Percentiles rank a stretch among this genome's conserved stretches.
Conservation (phyloP, 2,329 filamentous ascomycete genomes). For the Fusarium sp. region DNA sequence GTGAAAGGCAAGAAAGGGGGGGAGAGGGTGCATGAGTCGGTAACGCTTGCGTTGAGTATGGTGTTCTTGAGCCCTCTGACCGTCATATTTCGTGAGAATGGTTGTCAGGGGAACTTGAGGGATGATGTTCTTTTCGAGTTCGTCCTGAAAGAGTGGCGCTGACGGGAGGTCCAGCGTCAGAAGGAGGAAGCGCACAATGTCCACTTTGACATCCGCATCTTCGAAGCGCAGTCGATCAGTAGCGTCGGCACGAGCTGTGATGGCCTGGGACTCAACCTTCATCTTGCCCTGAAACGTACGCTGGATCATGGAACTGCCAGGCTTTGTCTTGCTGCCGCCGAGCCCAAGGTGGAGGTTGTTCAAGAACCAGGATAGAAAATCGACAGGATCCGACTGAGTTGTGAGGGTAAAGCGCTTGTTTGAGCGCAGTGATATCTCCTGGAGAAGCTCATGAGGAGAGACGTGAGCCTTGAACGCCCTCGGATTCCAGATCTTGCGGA, state of each 20-base stretch:
- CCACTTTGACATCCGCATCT: constrained; percentile 81
- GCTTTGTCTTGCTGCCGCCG: constrained; percentile 87
- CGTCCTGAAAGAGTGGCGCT: constrained; percentile 94
- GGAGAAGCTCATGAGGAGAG: constrained; percentile 94
- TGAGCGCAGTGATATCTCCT: constrained; percentile 90
- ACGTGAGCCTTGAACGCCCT: constrained; percentile 96
- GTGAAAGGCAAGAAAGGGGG: constrained; percentile 91
- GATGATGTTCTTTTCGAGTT: constrained; percentile 94
- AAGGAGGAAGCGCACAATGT: constrained; percentile 84
- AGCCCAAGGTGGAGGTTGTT: constrained; percentile 94
- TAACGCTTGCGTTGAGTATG: constrained; percentile 89
- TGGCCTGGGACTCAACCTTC: constrained; percentile 91
- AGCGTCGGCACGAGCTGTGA: constrained; percentile 88
- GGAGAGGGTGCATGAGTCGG: constrained; percentile 87
- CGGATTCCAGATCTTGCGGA: constrained; percentile 98
- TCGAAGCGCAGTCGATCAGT: constrained; percentile 92
- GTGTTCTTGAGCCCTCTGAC: constrained; percentile 85
- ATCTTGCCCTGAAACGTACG: constrained; percentile 92
- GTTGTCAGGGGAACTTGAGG: constrained; percentile 86
- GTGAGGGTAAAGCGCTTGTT: constrained; percentile 94
- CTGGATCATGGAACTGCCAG: constrained; percentile 86
- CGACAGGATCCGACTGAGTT: constrained; percentile 91
- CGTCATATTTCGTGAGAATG: constrained; percentile 93
- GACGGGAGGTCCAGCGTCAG: constrained; percentile 92
- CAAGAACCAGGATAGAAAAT: constrained; percentile 97